phyloP scores from a whole-genome alignment of 495 filamentous ascomycete species.

The Acidomyces sp. region DNA sequence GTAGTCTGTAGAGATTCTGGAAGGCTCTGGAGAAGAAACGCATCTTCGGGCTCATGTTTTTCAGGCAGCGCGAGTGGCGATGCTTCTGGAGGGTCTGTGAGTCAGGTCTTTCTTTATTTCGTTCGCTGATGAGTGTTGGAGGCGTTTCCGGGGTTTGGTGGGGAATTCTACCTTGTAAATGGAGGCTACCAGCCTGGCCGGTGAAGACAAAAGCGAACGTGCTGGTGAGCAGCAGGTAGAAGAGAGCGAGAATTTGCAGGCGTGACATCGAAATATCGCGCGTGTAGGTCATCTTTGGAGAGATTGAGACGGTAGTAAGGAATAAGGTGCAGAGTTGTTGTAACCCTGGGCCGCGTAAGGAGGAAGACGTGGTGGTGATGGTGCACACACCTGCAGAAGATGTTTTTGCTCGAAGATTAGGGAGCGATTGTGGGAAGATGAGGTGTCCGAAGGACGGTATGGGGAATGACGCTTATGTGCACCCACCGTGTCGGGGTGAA shows the following conservation, averaged over 20 bases:
- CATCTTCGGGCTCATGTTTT: constrained; percentile 5
- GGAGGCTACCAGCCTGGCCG: background rate
- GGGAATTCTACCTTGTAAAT: too few relatives aligned
- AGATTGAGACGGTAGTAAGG: background rate
- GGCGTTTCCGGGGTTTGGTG: too few relatives aligned
- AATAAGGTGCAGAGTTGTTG: constrained; percentile 3
- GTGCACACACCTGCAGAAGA: background rate
- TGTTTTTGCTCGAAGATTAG: background rate
- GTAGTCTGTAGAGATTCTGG: constrained; percentile 1
- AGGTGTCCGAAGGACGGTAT: too few relatives aligned
- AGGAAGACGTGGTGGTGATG: background rate
- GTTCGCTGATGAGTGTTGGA: too few relatives aligned
- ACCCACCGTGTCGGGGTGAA: too few relatives aligned
- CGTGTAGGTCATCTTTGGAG: too few relatives aligned
- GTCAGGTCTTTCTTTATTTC: too few relatives aligned
- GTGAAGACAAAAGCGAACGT: background rate
- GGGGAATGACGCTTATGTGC: too few relatives aligned
- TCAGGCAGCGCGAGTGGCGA: background rate
- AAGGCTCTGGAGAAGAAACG: constrained; percentile 6
- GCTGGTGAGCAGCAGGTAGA: background rate
- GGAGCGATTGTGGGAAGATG: background rate
- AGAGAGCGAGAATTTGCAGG: background rate
- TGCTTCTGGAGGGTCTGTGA: background rate
- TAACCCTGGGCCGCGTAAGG: constrained; percentile 4
- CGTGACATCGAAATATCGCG: constrained; percentile 6